These are phyloP conservation scores for Rostrohypoxylon terebratum DNA, from an alignment of 495 filamentous ascomycete species.

Conservation along the genomic window DNA sequence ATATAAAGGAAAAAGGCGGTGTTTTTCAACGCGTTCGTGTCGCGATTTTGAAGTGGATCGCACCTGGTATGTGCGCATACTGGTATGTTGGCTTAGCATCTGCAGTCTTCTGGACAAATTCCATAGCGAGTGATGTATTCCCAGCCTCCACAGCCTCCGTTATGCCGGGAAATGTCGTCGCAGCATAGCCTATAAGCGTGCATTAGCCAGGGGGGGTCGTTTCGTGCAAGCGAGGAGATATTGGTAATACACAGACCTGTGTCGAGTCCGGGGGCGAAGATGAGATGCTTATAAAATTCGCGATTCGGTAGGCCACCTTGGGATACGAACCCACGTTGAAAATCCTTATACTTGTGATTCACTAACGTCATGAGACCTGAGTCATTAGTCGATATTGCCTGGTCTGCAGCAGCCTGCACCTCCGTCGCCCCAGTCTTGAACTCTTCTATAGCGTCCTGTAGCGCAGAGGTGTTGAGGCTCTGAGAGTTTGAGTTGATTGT, in stretches of 20 bases:
- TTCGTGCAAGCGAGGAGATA: conserved; percentile 60
- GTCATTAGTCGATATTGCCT: conserved; percentile 73
- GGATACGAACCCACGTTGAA: conserved; percentile 83
- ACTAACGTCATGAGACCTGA: conserved; percentile 69
- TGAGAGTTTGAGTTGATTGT: conserved; percentile 61
- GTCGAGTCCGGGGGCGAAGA: conserved; percentile 76
- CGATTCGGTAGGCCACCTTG: conserved; percentile 79
- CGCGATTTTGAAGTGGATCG: too few species aligned
- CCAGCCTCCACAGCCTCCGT: conserved; percentile 77
- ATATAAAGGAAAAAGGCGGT: too few species aligned
- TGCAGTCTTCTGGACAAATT: conserved; percentile 78
- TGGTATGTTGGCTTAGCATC: conserved; percentile 68
- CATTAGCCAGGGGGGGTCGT: conserved; percentile 36
- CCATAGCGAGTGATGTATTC: conserved; percentile 72
- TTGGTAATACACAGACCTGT: conserved; percentile 67
- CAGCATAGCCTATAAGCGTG: conserved; percentile 42
- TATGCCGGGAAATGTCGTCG: conserved; percentile 78
- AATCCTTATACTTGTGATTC: conserved; percentile 73
- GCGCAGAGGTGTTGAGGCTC: conserved; percentile 51
- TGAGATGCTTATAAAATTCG: conserved; percentile 85
- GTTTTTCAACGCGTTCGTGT: too few species aligned
- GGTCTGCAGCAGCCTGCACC: conserved; percentile 65
- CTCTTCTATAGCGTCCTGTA: conserved; percentile 54
- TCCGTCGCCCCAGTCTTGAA: conserved; percentile 66
- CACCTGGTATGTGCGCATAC: too few species aligned